phyloP scores from a whole-genome alignment of 2,329 filamentous ascomycete genomes.

The Chaetomium strumarium region DNA sequence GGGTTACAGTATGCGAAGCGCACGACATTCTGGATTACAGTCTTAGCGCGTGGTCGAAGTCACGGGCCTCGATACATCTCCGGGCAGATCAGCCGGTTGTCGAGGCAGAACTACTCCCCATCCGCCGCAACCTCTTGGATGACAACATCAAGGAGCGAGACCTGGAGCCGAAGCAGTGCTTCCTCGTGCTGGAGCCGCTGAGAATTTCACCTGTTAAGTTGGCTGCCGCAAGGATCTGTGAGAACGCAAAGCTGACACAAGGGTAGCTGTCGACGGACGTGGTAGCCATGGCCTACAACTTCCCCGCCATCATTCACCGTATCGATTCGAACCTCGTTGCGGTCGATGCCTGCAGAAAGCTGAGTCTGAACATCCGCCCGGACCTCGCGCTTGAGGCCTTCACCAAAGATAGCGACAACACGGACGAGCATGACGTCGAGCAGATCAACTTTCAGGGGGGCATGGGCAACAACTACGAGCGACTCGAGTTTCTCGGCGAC shows the following conservation, averaged over 20 bases:
- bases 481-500: conserved; percentile 89
- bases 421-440: conserved; percentile 62
- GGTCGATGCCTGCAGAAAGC: conserved; percentile 61
- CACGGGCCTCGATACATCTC: conserved; percentile 48
- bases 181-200: conserved; percentile 71
- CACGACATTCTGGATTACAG: conserved; percentile 77
- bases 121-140: conserved; percentile 80
- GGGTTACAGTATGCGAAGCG: conserved; percentile 31
- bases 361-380: conserved; percentile 59
- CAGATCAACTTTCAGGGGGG: conserved; percentile 71
- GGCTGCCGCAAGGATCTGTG: conserved; percentile 34
- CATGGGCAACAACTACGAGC: conserved; percentile 93
- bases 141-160: conserved; percentile 48
- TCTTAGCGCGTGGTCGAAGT: conserved; percentile 64
- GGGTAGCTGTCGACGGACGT: conserved; percentile 59
- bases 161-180: conserved; percentile 44
- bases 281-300: conserved; percentile 66
- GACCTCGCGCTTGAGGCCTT: conserved; percentile 77
- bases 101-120: conserved; percentile 63
- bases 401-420: conserved; percentile 87
- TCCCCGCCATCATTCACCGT: conserved; percentile 80
- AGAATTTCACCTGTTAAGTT: conserved; percentile 68
- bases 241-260: conserved; percentile 18
- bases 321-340: conserved; percentile 78
- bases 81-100: conserved; percentile 73